Percentiles rank a stretch among this genome's conserved stretches.
Evolutionary conservation across 208 protist species (phyloP).

Genomic region (Trichomonas vaginalis): DNA sequence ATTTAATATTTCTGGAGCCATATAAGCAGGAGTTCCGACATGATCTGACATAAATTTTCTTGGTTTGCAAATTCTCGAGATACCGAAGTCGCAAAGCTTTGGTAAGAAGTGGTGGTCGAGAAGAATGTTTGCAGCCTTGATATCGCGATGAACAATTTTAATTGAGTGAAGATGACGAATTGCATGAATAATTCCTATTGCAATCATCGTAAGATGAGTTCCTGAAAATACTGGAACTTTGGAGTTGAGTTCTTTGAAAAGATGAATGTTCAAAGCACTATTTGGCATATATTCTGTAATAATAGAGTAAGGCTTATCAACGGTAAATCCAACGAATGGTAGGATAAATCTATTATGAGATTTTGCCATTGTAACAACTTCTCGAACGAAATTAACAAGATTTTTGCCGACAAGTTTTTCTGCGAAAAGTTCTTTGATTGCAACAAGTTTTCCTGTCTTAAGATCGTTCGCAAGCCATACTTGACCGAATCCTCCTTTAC

Average conservation of each 20-base stretch:
- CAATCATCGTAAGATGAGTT: background rate
- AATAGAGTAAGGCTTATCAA: background rate
- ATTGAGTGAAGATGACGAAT: background rate
- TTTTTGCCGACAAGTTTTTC: background rate
- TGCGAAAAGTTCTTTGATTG: background rate
- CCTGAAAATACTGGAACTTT: background rate
- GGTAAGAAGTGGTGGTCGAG: background rate
- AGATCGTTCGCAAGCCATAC: background rate
- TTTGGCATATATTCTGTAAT: background rate
- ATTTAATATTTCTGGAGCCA: background rate
- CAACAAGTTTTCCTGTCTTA: background rate
- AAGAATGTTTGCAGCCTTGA: background rate
- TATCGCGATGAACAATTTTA: background rate
- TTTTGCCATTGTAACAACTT: background rate
- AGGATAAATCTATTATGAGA: background rate
- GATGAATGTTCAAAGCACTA: background rate
- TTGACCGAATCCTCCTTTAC: background rate
- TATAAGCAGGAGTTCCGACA: background rate
- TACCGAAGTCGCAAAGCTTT: background rate
- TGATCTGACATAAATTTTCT: background rate
- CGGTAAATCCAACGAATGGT: background rate
- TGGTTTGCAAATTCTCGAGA: background rate
- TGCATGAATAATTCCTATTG: background rate
- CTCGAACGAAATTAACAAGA: background rate
- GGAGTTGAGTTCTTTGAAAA: background rate